phyloP scores from a whole-genome alignment of 768 basidiomycete species.

The Lactifluus hygrophoroides region DNA sequence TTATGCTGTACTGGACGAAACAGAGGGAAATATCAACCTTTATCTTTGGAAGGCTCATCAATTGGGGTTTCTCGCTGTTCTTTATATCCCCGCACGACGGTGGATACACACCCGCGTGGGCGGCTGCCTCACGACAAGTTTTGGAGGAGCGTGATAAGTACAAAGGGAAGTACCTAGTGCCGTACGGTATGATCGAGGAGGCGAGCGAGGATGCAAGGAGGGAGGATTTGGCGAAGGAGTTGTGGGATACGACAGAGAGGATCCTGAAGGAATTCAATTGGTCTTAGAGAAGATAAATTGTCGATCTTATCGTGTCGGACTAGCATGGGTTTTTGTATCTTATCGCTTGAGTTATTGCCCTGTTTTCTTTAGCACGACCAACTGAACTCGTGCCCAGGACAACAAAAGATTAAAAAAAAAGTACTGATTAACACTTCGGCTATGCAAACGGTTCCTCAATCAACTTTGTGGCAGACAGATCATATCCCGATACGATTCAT shows the following conservation, averaged over 20 bases:
- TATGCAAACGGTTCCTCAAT: not conserved
- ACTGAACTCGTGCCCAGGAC: too few species aligned
- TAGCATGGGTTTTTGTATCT: not conserved
- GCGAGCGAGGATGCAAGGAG: slow-evolving; percentile 26
- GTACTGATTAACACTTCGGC: not conserved
- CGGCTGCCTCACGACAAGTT: slow-evolving; percentile 33
- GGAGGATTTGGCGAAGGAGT: slow-evolving; percentile 30
- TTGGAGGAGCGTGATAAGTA: slow-evolving; percentile 28
- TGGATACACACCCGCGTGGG: slow-evolving; percentile 32
- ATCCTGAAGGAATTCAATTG: slow-evolving; percentile 8
- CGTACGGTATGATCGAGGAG: slow-evolving; percentile 27
- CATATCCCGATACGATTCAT: too few species aligned
- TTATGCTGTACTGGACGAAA: not conserved
- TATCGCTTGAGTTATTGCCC: not conserved
- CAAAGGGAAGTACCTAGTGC: slow-evolving; percentile 33
- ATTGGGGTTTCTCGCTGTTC: slow-evolving; percentile 21
- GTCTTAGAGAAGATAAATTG: not conserved
- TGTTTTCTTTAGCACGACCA: too few species aligned
- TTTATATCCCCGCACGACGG: slow-evolving; percentile 29
- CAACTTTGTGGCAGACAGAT: not conserved
- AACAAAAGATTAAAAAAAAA: too few species aligned
- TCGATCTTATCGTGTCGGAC: not conserved
- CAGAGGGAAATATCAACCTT: slow-evolving; percentile 18
- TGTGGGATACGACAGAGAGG: slow-evolving; percentile 33
- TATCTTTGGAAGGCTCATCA: slow-evolving; percentile 7